Percentiles rank a stretch among this genome's conserved stretches.
Conservation (phyloP, 2,329 filamentous ascomycete genomes). For the Diaporthe velutina region DNA sequence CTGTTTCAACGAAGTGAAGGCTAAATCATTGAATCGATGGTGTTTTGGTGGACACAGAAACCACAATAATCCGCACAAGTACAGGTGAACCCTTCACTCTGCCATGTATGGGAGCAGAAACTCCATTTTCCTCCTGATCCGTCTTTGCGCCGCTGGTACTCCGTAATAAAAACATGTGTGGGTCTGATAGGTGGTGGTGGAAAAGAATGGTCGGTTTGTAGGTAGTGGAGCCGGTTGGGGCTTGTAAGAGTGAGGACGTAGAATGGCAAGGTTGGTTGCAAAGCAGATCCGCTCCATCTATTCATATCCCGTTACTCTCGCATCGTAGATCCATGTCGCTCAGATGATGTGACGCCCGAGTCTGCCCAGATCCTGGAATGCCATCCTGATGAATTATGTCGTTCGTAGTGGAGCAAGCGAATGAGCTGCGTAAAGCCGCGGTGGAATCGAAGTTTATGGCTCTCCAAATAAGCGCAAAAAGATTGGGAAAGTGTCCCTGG, state of each 20-base stretch:
- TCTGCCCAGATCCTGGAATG: slow-evolving; percentile 19
- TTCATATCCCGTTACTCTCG: slow-evolving; percentile 32
- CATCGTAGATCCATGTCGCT: slow-evolving; percentile 24
- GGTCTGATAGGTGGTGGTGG: background rate
- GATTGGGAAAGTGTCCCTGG: slow-evolving; percentile 37
- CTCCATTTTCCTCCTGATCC: slow-evolving; percentile 32
- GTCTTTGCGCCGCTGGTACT: slow-evolving; percentile 31
- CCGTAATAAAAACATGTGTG: slow-evolving; percentile 1
- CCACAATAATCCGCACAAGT: slow-evolving; percentile 1
- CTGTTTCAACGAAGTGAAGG: slow-evolving; percentile 16
- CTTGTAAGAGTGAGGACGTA: background rate
- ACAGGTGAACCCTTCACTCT: slow-evolving; percentile 33
- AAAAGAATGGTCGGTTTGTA: slow-evolving; percentile 16
- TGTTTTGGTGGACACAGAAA: slow-evolving; percentile 2
- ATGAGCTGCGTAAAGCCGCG: slow-evolving; percentile 19
- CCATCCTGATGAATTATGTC: slow-evolving; percentile 24
- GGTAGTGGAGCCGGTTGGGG: slow-evolving; percentile 13
- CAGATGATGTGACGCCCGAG: slow-evolving; percentile 25
- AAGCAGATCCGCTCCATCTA: slow-evolving; percentile 22
- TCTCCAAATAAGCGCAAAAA: slow-evolving; percentile 4
- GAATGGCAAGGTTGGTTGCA: slow-evolving; percentile 21
- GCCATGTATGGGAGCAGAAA: slow-evolving; percentile 27
- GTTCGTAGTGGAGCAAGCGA: slow-evolving; percentile 22
- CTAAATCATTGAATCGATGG: slow-evolving; percentile 8
- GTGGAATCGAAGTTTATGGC: slow-evolving; percentile 26